A percentile compares a stretch with the other conserved stretches of the same genome.
Conservation (phyloP, 2,329 filamentous ascomycete genomes). For the Calonectria henricotiae region DNA sequence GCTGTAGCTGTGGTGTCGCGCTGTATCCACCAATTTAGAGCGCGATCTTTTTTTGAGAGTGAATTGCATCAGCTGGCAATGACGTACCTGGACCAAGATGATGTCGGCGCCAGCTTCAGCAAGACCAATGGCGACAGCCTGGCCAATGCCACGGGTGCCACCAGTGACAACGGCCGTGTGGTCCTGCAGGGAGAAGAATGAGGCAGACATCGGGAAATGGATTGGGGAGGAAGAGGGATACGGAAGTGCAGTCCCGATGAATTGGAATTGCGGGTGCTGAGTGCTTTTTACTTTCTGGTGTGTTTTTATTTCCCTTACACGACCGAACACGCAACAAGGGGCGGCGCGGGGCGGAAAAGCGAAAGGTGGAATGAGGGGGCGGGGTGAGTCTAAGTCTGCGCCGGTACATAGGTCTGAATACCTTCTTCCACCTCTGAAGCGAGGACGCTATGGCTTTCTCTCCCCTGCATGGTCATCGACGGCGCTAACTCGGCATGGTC, state of each 20-base stretch:
- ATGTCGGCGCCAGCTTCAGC: slow-evolving; percentile 74
- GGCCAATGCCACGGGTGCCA: slow-evolving; percentile 72
- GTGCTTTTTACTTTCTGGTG: slow-evolving; percentile 28
- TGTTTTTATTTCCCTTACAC: background rate
- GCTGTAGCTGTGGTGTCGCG: slow-evolving; percentile 61
- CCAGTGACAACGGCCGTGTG: slow-evolving; percentile 74
- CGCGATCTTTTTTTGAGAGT: slow-evolving; percentile 19
- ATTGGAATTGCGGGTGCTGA: slow-evolving; percentile 20
- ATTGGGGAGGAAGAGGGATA: slow-evolving; percentile 5
- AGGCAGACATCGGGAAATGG: slow-evolving; percentile 55
- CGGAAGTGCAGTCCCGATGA: slow-evolving; percentile 33
- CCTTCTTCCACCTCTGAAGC: slow-evolving; percentile 7
- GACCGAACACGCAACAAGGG: slow-evolving; percentile 9
- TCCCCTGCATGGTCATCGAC: slow-evolving; percentile 3
- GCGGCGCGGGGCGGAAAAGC: slow-evolving; percentile 25
- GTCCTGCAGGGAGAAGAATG: slow-evolving; percentile 70
- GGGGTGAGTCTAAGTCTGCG: slow-evolving; percentile 15
- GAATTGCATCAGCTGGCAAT: slow-evolving; percentile 1
- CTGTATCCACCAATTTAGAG: slow-evolving; percentile 50
- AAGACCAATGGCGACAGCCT: slow-evolving; percentile 71
- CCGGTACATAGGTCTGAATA: slow-evolving; percentile 19
- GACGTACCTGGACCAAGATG: slow-evolving; percentile 68
- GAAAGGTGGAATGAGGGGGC: slow-evolving; percentile 39
- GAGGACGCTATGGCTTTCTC: slow-evolving; percentile 25
- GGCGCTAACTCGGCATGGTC: slow-evolving; percentile 30